Conservation (phyloP, 1,284 basidiomycete genomes). For the Marasmius oreades region DNA sequence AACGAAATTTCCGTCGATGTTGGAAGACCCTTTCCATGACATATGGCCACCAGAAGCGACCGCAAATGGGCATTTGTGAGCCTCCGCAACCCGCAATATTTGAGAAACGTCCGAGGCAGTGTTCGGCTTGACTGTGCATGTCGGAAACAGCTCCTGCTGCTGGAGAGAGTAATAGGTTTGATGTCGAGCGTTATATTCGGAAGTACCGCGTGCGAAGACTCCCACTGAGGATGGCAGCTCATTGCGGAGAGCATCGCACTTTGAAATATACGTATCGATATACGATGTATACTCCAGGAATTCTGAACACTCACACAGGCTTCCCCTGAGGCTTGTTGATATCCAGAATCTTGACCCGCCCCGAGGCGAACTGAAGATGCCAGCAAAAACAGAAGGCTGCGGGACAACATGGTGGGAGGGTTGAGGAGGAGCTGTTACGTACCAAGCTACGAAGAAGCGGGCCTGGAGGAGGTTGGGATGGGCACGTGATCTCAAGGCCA, state of each 20-base stretch:
- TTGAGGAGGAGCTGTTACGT: neutral
- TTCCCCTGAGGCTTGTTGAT: neutral
- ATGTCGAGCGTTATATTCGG: constrained; percentile 5
- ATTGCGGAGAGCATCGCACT: constrained; percentile 4
- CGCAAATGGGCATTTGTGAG: neutral
- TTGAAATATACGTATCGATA: neutral
- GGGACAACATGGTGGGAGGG: neutral
- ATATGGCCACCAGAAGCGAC: neutral
- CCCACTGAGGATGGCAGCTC: neutral
- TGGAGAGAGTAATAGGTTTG: constrained; percentile 3
- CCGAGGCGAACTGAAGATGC: neutral
- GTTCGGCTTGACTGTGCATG: too few species aligned
- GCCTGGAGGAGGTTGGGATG: neutral
- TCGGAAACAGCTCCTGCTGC: neutral
- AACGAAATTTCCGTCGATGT: neutral
- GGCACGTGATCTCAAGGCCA: too few species aligned
- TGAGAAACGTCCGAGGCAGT: too few species aligned
- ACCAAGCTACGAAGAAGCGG: neutral
- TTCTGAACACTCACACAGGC: neutral
- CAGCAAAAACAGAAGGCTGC: neutral
- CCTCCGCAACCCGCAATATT: too few species aligned
- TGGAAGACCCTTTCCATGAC: too few species aligned
- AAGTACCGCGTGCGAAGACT: constrained; percentile 1
- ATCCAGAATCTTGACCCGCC: neutral
- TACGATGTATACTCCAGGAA: neutral